These are phyloP conservation scores for Pleurotus salmoneostramineus DNA, from an alignment of 768 basidiomycete genomes.

Conservation along the genomic window DNA sequence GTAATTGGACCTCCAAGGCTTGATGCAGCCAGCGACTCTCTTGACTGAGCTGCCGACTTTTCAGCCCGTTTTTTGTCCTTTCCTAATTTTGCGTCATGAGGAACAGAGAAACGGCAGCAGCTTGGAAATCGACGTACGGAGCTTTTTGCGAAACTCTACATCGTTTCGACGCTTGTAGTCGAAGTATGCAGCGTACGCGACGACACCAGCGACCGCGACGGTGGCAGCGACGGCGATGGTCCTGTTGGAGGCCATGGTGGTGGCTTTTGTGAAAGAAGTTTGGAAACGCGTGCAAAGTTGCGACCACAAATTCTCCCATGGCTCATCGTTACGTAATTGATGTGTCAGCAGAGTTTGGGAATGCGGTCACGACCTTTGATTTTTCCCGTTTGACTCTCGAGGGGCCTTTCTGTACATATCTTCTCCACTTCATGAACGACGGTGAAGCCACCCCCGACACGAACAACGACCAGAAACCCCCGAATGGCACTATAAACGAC, in stretches of 20 bases:
- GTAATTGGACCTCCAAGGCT: constrained; percentile 26
- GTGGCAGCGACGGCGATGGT: constrained; percentile 41
- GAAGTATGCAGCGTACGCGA: constrained; percentile 90
- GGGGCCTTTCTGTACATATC: constrained; percentile 14
- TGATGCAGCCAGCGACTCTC: constrained; percentile 30
- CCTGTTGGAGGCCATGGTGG: constrained; percentile 10
- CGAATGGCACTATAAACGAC: neutral
- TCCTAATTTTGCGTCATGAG: constrained; percentile 38
- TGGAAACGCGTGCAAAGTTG: neutral
- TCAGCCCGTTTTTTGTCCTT: constrained; percentile 90
- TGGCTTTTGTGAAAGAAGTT: constrained; percentile 19
- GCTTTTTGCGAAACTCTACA: constrained; percentile 78
- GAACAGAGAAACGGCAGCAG: constrained; percentile 9
- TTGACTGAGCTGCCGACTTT: constrained; percentile 56
- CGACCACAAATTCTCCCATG: neutral
- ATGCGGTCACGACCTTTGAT: constrained; percentile 8
- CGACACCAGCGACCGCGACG: constrained; percentile 49
- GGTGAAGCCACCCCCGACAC: constrained; percentile 26
- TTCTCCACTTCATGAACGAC: constrained; percentile 42
- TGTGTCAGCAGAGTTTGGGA: neutral
- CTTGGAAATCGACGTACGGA: constrained; percentile 48
- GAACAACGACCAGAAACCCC: neutral
- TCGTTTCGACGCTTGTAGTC: constrained; percentile 94
- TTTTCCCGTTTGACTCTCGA: constrained; percentile 11
- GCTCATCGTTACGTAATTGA: neutral